Evolutionary conservation across 2,329 filamentous ascomycete species (phyloP).

Genomic region (Talaromyces sp.): DNA sequence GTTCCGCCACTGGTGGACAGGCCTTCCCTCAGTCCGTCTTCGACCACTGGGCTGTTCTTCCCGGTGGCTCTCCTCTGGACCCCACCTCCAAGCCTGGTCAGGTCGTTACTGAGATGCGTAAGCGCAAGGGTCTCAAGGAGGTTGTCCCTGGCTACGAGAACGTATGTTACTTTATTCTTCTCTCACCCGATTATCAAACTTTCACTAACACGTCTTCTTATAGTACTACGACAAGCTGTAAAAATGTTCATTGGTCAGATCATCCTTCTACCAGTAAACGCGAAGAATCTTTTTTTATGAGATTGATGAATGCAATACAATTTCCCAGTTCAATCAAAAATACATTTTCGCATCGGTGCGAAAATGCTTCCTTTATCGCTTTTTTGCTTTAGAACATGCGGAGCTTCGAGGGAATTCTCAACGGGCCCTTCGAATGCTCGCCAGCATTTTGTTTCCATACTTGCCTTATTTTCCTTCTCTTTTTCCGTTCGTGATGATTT

Average conservation of each 20-base stretch:
- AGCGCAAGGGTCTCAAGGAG: conserved; percentile 99
- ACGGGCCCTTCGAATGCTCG: conserved; percentile 9
- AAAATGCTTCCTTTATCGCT: conserved; percentile 21
- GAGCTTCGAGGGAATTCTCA: conserved; percentile 10
- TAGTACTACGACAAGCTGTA: conserved; percentile 99
- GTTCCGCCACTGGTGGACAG: conserved; percentile 89
- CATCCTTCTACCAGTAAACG: conserved; percentile 43
- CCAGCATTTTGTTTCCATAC: conserved; percentile 31
- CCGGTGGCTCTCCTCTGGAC: conserved; percentile 91
- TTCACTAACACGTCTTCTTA: conserved; percentile 30
- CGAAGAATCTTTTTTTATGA: conserved; percentile 45
- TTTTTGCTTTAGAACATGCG: conserved; percentile 29
- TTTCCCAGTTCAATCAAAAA: conserved; percentile 35
- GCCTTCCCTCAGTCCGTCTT: conserved; percentile 99
- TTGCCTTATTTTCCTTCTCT: conserved; percentile 19
- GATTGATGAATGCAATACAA: conserved; percentile 48
- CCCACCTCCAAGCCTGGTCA: conserved; percentile 76
- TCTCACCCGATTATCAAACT: not conserved
- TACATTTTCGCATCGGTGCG: conserved; percentile 14
- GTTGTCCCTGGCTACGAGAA: conserved; percentile 91
- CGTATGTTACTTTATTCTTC: conserved; percentile 64
- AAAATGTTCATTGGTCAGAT: conserved; percentile 47
- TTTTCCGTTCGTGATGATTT: conserved; percentile 10
- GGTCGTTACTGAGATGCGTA: conserved; percentile 87
- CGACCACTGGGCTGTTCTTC: conserved; percentile 97